These are phyloP conservation scores for Craspedostauros australis DNA, from an alignment of 108 stramenopile species.

Conservation along the genomic window DNA sequence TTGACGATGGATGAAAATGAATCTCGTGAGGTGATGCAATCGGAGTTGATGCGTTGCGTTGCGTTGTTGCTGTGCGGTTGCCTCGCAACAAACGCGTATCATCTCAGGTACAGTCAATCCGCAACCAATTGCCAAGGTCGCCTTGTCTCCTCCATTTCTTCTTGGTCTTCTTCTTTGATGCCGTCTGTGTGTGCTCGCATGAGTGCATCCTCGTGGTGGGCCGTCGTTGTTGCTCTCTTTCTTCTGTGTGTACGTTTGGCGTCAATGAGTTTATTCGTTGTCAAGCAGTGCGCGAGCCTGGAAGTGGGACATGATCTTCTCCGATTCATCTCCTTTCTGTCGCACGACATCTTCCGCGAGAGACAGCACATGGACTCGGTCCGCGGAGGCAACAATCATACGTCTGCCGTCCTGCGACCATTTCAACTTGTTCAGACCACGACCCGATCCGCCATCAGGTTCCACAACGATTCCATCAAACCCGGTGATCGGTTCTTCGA, in stretches of 20 bases:
- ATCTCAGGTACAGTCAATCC: no score
- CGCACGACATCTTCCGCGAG: constrained; percentile 69
- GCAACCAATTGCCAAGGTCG: background rate
- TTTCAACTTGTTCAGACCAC: constrained; percentile 69
- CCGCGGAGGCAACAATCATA: constrained; percentile 69
- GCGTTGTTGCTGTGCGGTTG: no score
- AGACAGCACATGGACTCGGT: constrained; percentile 71
- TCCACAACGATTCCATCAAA: constrained; percentile 69
- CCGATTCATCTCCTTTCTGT: constrained; percentile 71
- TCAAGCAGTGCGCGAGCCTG: constrained; percentile 59
- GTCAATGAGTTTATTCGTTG: constrained; percentile 20
- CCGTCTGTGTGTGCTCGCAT: background rate
- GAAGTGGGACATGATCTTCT: constrained; percentile 55
- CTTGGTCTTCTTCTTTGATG: background rate
- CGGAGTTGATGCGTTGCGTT: no score
- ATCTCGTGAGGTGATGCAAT: no score
- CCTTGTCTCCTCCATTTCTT: no score
- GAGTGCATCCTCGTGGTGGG: no score
- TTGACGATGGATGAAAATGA: no score
- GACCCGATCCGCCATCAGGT: constrained; percentile 33
- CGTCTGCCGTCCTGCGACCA: constrained; percentile 80
- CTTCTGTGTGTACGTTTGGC: background rate
- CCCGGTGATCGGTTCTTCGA: constrained; percentile 80
- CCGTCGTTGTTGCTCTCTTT: background rate
- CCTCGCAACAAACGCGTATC: no score